Conservation (phyloP, 345 rosid genomes). For the Acer saccharum region DNA sequence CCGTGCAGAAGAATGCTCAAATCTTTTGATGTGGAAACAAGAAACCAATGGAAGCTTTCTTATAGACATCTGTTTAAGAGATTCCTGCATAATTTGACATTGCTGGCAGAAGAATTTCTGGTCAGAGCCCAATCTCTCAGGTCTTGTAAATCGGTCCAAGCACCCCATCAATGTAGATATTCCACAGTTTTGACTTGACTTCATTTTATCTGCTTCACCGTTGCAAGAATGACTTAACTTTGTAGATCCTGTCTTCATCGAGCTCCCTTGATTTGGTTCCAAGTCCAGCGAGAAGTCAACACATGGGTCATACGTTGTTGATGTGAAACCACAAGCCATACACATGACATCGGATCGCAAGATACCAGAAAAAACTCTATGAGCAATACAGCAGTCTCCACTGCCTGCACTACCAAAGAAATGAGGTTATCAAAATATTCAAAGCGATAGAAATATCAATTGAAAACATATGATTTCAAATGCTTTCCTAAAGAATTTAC, state of each 20-base stretch:
- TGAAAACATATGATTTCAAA: not conserved
- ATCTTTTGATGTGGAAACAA: constrained; percentile 71
- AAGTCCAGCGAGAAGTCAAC: constrained; percentile 63
- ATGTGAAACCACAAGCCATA: constrained; percentile 67
- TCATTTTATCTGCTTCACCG: constrained; percentile 45
- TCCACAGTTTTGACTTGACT: constrained; percentile 38
- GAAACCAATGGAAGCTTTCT: constrained; percentile 70
- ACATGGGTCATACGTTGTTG: constrained; percentile 68
- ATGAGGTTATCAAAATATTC: constrained; percentile 7
- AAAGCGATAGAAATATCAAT: not conserved
- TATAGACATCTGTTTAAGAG: constrained; percentile 74
- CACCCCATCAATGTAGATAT: constrained; percentile 59
- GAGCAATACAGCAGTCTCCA: constrained; percentile 66
- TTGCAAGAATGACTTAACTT: constrained; percentile 45
- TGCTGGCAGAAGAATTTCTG: constrained; percentile 76
- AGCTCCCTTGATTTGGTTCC: constrained; percentile 50
- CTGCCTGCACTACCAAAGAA: constrained; percentile 39
- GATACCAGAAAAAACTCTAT: constrained; percentile 59
- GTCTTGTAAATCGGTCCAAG: constrained; percentile 62
- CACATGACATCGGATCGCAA: constrained; percentile 73
- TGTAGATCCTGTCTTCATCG: constrained; percentile 28
- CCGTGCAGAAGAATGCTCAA: constrained; percentile 57
- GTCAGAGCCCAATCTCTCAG: constrained; percentile 69
- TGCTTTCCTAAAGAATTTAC: not conserved
- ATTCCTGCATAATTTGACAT: constrained; percentile 68